phyloP scores from a whole-genome alignment of 2,329 filamentous ascomycete genomes.

The Cyclaneusma minus region DNA sequence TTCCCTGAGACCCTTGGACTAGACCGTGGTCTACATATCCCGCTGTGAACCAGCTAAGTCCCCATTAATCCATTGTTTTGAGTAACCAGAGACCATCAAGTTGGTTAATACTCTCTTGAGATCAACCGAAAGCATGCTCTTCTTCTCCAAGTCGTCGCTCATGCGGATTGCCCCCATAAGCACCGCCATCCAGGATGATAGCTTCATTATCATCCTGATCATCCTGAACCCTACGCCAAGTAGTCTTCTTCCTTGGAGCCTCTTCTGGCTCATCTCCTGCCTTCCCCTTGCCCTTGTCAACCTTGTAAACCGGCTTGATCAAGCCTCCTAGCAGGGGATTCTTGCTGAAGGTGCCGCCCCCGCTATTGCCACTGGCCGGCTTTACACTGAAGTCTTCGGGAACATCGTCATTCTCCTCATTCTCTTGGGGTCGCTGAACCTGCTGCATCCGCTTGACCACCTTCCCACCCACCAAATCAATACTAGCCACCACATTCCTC shows the following conservation, averaged over 20 bases:
- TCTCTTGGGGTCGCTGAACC: slow-evolving; percentile 1
- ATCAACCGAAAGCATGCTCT: slow-evolving; percentile 13
- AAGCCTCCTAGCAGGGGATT: slow-evolving; percentile 20
- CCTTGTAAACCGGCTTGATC: slow-evolving; percentile 17
- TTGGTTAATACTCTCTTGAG: too few species aligned
- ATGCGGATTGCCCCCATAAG: slow-evolving; percentile 11
- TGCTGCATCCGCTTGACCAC: slow-evolving; percentile 23
- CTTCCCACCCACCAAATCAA: slow-evolving; percentile 51
- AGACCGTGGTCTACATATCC: too few species aligned
- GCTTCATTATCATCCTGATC: slow-evolving; percentile 24
- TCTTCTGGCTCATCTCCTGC: slow-evolving; percentile 8
- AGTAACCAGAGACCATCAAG: too few species aligned
- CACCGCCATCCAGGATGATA: slow-evolving; percentile 23
- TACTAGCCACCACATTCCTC: slow-evolving; percentile 49
- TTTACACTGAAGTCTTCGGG: slow-evolving; percentile 3
- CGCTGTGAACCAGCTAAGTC: too few species aligned
- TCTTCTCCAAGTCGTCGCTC: slow-evolving; percentile 9
- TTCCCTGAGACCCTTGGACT: too few species aligned
- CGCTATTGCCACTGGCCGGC: slow-evolving; percentile 7
- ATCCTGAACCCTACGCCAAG: slow-evolving; percentile 25
- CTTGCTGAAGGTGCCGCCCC: slow-evolving; percentile 17
- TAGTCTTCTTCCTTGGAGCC: slow-evolving; percentile 13
- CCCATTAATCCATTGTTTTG: too few species aligned
- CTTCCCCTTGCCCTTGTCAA: slow-evolving; percentile 16
- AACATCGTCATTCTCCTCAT: slow-evolving; percentile 2